Percentiles rank a stretch among this genome's conserved stretches.
phyloP scores from a whole-genome alignment of 108 stramenopile species.

The Nitzschia inconspicua region DNA sequence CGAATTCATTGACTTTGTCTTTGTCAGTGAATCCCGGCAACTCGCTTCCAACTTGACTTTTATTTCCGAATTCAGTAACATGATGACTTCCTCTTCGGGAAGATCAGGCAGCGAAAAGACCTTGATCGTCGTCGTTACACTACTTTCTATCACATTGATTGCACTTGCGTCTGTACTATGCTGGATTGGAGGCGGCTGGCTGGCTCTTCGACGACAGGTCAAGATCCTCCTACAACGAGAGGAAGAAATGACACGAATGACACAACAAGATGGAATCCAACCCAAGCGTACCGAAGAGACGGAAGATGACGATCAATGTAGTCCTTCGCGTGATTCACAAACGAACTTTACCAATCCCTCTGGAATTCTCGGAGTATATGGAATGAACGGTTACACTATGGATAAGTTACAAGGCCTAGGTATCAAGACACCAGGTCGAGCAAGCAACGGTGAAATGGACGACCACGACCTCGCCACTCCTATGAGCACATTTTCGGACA shows the following conservation, averaged over 20 bases:
- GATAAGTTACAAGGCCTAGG: constrained; percentile 19
- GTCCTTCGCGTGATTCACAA: constrained; percentile 8
- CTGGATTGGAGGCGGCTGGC: constrained; percentile 39
- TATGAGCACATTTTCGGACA: constrained; percentile 32
- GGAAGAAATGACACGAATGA: constrained; percentile 29
- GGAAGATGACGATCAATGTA: constrained; percentile 10
- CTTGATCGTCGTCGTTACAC: constrained; percentile 9
- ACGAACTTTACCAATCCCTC: constrained; percentile 25
- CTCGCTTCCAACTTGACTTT: constrained; percentile 8
- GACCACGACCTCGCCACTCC: constrained; percentile 22
- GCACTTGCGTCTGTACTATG: constrained; percentile 20
- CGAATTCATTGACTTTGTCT: constrained; percentile 20
- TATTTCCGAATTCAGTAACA: neutral
- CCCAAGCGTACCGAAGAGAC: constrained; percentile 30
- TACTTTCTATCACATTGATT: constrained; percentile 28
- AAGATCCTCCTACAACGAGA: constrained; percentile 17
- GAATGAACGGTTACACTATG: neutral
- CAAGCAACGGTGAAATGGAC: neutral
- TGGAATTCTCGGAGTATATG: constrained; percentile 28
- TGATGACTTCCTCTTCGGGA: constrained; percentile 1
- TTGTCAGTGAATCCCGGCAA: constrained; percentile 10
- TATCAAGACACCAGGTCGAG: constrained; percentile 18
- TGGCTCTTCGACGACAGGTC: constrained; percentile 19
- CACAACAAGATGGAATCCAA: constrained; percentile 11
- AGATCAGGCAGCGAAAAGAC: constrained; percentile 12